Percentiles rank a stretch among this genome's conserved stretches.
These are phyloP conservation scores for Candida smagusa DNA, from an alignment of 1,139 yeast genomes.

Conservation along the genomic window DNA sequence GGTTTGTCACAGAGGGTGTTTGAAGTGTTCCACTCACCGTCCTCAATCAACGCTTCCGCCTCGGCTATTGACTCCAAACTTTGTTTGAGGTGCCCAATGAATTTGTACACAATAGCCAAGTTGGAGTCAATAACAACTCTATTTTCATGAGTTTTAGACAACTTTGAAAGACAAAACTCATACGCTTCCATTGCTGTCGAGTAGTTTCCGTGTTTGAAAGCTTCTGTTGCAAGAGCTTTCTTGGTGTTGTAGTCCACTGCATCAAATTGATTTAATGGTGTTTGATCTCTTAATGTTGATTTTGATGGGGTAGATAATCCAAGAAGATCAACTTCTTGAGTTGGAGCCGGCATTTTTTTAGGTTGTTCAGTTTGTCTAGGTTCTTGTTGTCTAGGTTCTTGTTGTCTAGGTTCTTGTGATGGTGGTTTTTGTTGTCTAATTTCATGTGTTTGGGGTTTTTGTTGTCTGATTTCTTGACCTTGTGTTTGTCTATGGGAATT, in stretches of 20 bases:
- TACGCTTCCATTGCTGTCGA: conserved; percentile 61
- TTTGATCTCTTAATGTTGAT: conserved; percentile 11
- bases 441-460: too few relatives aligned
- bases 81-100: conserved; percentile 70
- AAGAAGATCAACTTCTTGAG: conserved; percentile 11
- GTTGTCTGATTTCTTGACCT: too few relatives aligned
- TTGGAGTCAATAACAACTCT: conserved; percentile 73
- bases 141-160: conserved; percentile 66
- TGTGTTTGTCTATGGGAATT: too few relatives aligned
- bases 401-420: too few relatives aligned
- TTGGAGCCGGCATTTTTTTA: conserved; percentile 1
- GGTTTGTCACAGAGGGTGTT: conserved; percentile 47
- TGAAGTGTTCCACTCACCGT: conserved; percentile 21
- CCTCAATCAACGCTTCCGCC: conserved; percentile 60
- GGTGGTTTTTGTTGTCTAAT: too few relatives aligned
- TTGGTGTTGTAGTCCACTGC: conserved; percentile 54
- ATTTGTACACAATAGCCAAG: conserved; percentile 65
- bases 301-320: conserved; percentile 10
- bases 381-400: not conserved
- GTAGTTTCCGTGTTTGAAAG: conserved; percentile 82
- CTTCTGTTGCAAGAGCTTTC: conserved; percentile 57
- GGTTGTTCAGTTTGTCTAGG: not conserved
- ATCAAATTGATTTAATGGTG: conserved; percentile 38
- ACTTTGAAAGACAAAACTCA: conserved; percentile 53
- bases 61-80: conserved; percentile 53